Base-by-base conservation (phyloP, 768 basidiomycete species). In the Boletus huronensis region DNA sequence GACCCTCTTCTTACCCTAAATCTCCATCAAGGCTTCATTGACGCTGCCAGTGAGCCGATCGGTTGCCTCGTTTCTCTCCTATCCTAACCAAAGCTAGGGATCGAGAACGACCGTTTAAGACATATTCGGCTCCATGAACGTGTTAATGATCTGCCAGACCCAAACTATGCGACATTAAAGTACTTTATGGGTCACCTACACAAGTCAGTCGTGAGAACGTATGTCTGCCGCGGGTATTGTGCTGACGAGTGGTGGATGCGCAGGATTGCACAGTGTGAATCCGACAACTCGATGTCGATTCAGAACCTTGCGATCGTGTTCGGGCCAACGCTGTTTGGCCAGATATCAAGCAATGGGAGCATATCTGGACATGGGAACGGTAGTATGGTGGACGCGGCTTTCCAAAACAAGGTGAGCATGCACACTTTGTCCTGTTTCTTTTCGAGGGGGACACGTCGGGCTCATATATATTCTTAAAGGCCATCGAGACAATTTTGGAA, bases 121-220 rank as follows among this genome's bases (percentile, higher is more conserved):
- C 96, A 98, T 64, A 98, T 99, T 59, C 84, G 95, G 47, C 75
- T 98, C 49, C 97, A 99, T 65, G 97, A 98, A 67, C 85, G 94
- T 43, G 94, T 99, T 43, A 99, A 99, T 64, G 96, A 98, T 60
- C 79, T 99, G 50, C 96, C 97, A 13, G 97, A 99, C 73, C 83
- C 97, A n/a, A 98, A 98, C 71, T 99, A 99, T 65, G 92, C 97
- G 2, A 96, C 96, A 1, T 78, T 98, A 48, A 98, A 98, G 69
- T 97, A 82, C 70, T 89, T 98, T 71, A 79, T 99, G 78, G 93
- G 91, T 13, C 97, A 99, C 74, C 76, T 99, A 57, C 81, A 98
- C 73, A 84, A 81, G 95, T 96, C 61, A 53, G 82, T 53, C 21
- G 23, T 28, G 21, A 25, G 13, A 43, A 19, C 35, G 36, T 26